Conservation (phyloP, 2,329 filamentous ascomycete genomes). For the Aspergillus neotritici region DNA sequence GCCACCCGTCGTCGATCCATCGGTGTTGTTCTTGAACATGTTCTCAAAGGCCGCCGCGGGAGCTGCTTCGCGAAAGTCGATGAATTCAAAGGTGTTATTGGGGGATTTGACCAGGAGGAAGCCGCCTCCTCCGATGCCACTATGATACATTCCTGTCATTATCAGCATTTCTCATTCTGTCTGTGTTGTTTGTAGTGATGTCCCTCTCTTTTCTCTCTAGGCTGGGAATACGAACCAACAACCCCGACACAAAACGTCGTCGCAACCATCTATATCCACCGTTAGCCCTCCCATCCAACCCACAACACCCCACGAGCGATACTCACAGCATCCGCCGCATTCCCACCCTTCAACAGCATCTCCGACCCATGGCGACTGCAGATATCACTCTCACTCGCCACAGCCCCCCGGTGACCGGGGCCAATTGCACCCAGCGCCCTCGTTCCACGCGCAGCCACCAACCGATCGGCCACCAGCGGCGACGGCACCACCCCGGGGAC, state of each 20-base stretch:
- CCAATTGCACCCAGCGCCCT: conserved; percentile 20
- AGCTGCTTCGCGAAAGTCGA: conserved; percentile 87
- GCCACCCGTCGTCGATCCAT: conserved; percentile 64
- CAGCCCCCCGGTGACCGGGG: conserved; percentile 50
- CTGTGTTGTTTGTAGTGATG: neutral
- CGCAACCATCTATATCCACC: conserved; percentile 52
- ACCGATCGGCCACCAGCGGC: conserved; percentile 8
- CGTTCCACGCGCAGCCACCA: too few relatives aligned
- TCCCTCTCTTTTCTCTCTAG: too few relatives aligned
- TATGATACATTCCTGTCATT: conserved; percentile 61
- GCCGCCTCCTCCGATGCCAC: conserved; percentile 80
- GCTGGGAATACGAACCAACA: conserved; percentile 41
- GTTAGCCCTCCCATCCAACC: too few relatives aligned
- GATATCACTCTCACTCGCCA: conserved; percentile 63
- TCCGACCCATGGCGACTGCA: conserved; percentile 66
- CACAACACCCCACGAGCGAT: neutral
- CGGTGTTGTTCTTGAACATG: conserved; percentile 72
- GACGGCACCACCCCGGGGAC: conserved; percentile 19
- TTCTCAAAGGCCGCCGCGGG: conserved; percentile 74
- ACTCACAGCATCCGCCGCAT: conserved; percentile 65
- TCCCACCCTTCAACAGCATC: conserved; percentile 58
- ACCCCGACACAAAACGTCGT: conserved; percentile 71
- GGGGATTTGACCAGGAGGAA: conserved; percentile 75
- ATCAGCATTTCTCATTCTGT: conserved; percentile 2
- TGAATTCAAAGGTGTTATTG: conserved; percentile 72